These are phyloP conservation scores for Pelargonium fulgidum DNA, from an alignment of 441 rosid genomes.

Conservation along the genomic window DNA sequence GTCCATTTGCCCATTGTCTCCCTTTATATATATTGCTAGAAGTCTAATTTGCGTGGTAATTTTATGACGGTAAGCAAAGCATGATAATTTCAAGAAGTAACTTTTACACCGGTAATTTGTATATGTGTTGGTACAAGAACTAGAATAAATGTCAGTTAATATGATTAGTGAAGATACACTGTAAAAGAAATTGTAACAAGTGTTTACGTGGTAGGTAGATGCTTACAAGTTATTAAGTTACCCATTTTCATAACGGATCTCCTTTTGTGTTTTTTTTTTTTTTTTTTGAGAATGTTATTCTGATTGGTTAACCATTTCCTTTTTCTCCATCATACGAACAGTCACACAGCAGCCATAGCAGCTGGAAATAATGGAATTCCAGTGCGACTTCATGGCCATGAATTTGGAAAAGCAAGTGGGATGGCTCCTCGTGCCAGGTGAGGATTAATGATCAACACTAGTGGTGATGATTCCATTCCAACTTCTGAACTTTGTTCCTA, in stretches of 20 bases:
- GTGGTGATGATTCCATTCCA: constrained; percentile 13
- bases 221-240: not conserved
- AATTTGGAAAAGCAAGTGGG: constrained; percentile 97
- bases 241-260: not conserved
- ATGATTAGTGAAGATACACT: not conserved
- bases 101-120: not conserved
- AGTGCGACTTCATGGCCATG: constrained; percentile 82
- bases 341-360: constrained; percentile 98
- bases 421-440: constrained; percentile 99
- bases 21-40: not conserved
- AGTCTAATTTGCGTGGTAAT: not conserved
- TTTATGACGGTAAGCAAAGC: not conserved
- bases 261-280: constrained; percentile 8
- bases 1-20: not conserved
- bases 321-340: constrained; percentile 21
- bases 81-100: not conserved
- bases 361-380: constrained; percentile 98
- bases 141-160: not conserved
- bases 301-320: not conserved
- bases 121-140: not conserved
- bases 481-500: not conserved
- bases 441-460: constrained; percentile 14
- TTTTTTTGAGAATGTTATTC: constrained; percentile 2
- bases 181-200: not conserved
- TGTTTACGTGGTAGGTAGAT: not conserved